Percentiles rank a stretch among this genome's conserved stretches.
phyloP scores from a whole-genome alignment of 2,329 filamentous ascomycete genomes.

The Chaetothyriales sp. region DNA sequence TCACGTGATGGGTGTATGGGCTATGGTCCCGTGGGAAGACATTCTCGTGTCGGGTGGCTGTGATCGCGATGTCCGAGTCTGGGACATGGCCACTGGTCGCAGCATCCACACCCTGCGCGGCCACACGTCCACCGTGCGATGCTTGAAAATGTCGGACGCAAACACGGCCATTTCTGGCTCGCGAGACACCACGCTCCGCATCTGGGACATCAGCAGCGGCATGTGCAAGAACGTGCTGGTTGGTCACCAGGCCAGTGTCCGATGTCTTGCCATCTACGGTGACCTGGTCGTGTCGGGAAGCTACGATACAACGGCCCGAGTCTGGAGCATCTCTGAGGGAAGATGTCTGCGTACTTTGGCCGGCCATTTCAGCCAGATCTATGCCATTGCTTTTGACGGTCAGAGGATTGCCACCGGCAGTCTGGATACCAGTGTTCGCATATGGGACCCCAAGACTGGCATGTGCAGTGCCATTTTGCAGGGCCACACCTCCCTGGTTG shows the following conservation, averaged over 20 bases:
- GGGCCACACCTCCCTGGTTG: slow-evolving; percentile 91
- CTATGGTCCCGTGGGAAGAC: slow-evolving; percentile 97
- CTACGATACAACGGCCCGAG: slow-evolving; percentile 91
- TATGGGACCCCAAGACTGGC: slow-evolving; percentile 85
- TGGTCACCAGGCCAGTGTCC: slow-evolving; percentile 87
- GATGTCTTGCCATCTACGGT: slow-evolving; percentile 89
- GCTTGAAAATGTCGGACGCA: slow-evolving; percentile 90
- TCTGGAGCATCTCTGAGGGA: slow-evolving; percentile 96
- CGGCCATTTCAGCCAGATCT: slow-evolving; percentile 97
- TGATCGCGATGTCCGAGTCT: slow-evolving; percentile 90
- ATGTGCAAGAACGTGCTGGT: slow-evolving; percentile 83
- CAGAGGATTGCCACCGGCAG: slow-evolving; percentile 87
- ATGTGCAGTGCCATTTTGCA: slow-evolving; percentile 84
- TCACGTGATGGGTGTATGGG: slow-evolving; percentile 99
- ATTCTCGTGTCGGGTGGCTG: slow-evolving; percentile 90
- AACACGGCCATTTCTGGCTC: slow-evolving; percentile 94
- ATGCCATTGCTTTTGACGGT: slow-evolving; percentile 95
- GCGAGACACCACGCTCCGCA: slow-evolving; percentile 79
- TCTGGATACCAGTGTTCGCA: slow-evolving; percentile 87
- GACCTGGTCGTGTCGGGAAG: slow-evolving; percentile 96
- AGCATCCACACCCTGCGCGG: slow-evolving; percentile 75
- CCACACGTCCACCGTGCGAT: slow-evolving; percentile 91
- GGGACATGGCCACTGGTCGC: slow-evolving; percentile 81
- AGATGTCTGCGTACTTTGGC: slow-evolving; percentile 78
- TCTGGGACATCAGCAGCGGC: slow-evolving; percentile 87